These are phyloP conservation scores for Climacium dendroides DNA, from an alignment of 225 moss, liverwort and hornwort genomes.

Conservation along the genomic window DNA sequence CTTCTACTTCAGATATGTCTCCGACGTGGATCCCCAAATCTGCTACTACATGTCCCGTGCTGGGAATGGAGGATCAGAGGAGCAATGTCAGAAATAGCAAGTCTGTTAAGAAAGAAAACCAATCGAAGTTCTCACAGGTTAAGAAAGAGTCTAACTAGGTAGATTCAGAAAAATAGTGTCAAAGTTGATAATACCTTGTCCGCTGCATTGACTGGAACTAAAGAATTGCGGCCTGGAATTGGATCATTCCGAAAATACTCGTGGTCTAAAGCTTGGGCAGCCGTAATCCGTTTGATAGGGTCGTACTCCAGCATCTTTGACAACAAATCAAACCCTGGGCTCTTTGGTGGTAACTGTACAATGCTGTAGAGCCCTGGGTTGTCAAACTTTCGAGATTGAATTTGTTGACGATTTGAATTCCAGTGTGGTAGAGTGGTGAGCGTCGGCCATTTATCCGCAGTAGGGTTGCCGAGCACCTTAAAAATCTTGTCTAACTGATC, in stretches of 20 bases:
- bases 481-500: conserved; percentile 99
- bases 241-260: conserved; percentile 92
- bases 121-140: background rate
- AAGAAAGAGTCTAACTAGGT: background rate
- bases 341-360: conserved; percentile 67
- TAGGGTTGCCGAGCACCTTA: conserved; percentile 91
- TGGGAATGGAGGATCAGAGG: background rate
- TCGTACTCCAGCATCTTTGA: conserved; percentile 95
- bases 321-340: conserved; percentile 75
- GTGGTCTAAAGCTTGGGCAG: conserved; percentile 94
- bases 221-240: conserved; percentile 84
- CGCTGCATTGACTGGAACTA: conserved; percentile 66
- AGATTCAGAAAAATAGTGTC: background rate
- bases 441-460: conserved; percentile 86
- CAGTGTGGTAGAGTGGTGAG: conserved; percentile 78
- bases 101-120: background rate
- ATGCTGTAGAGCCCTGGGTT: conserved; percentile 72
- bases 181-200: conserved; percentile 39
- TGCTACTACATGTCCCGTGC: background rate
- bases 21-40: background rate
- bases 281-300: conserved; percentile 85
- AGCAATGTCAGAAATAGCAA: background rate
- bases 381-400: conserved; percentile 84
- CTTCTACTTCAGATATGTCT: background rate
- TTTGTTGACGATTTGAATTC: conserved; percentile 53